phyloP scores from a whole-genome alignment of 2,329 filamentous ascomycete species.

The Aspergillus sp. region DNA sequence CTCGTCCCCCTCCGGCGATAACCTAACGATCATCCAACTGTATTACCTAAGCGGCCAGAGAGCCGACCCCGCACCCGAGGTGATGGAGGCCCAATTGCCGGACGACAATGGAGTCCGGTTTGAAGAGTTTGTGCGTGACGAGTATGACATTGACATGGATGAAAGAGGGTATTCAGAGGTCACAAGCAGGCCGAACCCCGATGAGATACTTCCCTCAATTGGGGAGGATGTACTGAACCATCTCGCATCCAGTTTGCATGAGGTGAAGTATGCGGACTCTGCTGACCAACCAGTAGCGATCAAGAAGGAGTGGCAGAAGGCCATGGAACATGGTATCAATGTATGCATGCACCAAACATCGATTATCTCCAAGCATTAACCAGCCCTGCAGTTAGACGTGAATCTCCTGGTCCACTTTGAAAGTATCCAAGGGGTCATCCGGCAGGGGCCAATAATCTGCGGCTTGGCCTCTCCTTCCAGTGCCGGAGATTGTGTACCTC shows the following conservation, averaged over 20 bases:
- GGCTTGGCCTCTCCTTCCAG: background rate
- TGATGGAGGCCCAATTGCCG: too few species aligned
- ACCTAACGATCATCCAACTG: too few species aligned
- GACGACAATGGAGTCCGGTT: too few species aligned
- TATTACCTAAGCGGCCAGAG: too few species aligned
- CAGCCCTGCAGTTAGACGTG: background rate
- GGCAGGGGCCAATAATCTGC: conserved; percentile 4
- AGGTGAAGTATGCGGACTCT: background rate
- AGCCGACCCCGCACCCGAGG: too few species aligned
- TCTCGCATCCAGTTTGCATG: background rate
- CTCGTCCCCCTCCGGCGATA: too few species aligned
- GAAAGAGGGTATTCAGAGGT: too few species aligned
- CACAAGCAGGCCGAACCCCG: too few species aligned
- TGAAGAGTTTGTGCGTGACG: too few species aligned
- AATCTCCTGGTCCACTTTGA: background rate
- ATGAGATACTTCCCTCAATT: background rate
- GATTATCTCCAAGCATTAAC: background rate
- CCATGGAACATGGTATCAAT: conserved; percentile 1
- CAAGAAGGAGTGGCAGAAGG: background rate
- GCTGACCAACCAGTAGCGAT: background rate
- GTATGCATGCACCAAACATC: background rate
- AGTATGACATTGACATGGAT: too few species aligned
- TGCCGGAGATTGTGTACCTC: background rate
- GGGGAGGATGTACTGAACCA: background rate
- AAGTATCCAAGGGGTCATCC: background rate